phyloP scores from a whole-genome alignment of 192 early-diverging fungal species.

The Chytriomyces sp. region DNA sequence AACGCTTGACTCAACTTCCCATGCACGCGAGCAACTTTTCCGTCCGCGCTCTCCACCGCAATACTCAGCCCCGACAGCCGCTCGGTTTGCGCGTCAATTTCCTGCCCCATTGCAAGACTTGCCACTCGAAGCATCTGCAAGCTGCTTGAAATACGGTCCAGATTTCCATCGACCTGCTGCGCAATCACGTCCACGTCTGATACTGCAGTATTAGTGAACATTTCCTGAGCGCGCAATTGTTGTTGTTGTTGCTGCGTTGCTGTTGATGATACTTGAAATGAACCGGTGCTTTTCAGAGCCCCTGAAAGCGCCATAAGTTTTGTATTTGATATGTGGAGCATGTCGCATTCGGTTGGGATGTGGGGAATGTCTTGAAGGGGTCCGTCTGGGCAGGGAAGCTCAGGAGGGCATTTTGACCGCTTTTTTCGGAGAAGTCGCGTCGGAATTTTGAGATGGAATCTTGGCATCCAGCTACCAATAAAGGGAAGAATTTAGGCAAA shows the following conservation, averaged over 20 bases:
- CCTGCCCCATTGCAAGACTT: slow-evolving; percentile 19
- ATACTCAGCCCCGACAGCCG: neutral
- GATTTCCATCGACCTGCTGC: slow-evolving; percentile 20
- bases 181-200: neutral
- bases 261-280: neutral
- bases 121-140: slow-evolving; percentile 27
- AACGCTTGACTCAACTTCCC: neutral
- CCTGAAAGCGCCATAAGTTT: neutral
- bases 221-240: too few species aligned
- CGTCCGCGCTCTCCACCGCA: neutral
- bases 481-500: neutral
- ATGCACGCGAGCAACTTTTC: neutral
- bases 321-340: neutral
- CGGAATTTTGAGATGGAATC: neutral
- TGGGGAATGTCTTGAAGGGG: too few species aligned
- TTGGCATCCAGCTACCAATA: neutral
- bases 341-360: neutral
- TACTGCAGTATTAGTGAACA: too few species aligned
- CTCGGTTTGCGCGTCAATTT: slow-evolving; percentile 30
- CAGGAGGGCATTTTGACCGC: too few species aligned
- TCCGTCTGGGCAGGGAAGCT: too few species aligned
- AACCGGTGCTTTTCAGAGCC: neutral
- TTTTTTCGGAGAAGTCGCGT: neutral
- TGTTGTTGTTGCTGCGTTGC: neutral
- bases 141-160: slow-evolving; percentile 23